Evolutionary conservation across 179 eudicot species (phyloP).

Genomic region (Carnegiea gigantea): DNA sequence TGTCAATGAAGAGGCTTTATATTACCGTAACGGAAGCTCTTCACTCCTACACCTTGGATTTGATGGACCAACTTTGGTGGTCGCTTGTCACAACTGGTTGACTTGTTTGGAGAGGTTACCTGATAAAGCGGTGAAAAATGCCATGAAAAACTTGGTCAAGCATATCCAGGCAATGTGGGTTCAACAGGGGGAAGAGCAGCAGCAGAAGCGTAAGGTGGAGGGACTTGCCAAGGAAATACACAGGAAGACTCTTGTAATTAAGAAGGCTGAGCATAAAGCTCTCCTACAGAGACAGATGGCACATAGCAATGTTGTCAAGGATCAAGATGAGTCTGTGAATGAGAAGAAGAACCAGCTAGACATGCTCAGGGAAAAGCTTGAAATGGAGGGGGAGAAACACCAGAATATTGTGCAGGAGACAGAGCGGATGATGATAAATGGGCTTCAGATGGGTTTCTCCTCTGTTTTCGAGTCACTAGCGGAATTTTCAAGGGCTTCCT

Average conservation of each 20-base stretch:
- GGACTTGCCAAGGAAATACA: constrained; percentile 43
- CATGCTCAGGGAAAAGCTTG: constrained; percentile 31
- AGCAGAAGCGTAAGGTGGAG: constrained; percentile 45
- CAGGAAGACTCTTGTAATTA: constrained; percentile 24
- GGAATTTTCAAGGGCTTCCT: constrained; percentile 44
- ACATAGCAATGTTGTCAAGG: constrained; percentile 12
- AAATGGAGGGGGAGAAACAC: constrained; percentile 45
- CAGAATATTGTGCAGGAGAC: constrained; percentile 33
- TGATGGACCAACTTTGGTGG: constrained; percentile 34
- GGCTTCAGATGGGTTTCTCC: constrained; percentile 41
- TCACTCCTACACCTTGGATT: constrained; percentile 23
- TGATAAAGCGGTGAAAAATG: constrained; percentile 30
- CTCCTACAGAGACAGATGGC: constrained; percentile 12
- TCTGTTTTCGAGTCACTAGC: constrained; percentile 46
- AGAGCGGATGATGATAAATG: constrained; percentile 29
- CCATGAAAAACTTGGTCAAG: constrained; percentile 43
- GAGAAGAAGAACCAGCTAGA: constrained; percentile 38
- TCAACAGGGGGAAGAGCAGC: constrained; percentile 47
- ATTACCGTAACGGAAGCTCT: constrained; percentile 16
- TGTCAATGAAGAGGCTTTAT: constrained; percentile 22
- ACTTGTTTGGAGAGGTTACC: constrained; percentile 41
- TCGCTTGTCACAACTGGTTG: constrained; percentile 41
- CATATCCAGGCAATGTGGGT: constrained; percentile 38
- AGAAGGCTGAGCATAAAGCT: constrained; percentile 33
- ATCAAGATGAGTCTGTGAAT: constrained; percentile 27